These are phyloP conservation scores for Saraca asoca DNA, from an alignment of 331 rosid species.

Conservation along the genomic window DNA sequence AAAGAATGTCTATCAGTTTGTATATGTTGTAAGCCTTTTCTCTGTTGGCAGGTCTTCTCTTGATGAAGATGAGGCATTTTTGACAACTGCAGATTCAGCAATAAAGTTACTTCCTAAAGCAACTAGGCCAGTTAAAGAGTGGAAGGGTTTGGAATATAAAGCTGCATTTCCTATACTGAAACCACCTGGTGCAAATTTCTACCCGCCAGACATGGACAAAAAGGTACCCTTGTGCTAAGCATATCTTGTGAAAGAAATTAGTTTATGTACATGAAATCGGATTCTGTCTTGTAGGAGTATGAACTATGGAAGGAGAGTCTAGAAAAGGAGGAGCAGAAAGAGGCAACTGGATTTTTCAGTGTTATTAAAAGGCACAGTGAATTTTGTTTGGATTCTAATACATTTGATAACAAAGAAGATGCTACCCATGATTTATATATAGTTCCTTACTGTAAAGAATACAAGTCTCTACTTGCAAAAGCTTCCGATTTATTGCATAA, in stretches of 20 bases:
- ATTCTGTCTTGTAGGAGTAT: constrained; percentile 71
- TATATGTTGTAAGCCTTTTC: constrained; percentile 28
- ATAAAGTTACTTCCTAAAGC: constrained; percentile 65
- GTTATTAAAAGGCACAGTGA: constrained; percentile 78
- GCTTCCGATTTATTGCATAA: constrained; percentile 83
- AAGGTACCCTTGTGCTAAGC: constrained; percentile 49
- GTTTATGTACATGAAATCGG: constrained; percentile 24
- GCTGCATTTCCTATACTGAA: constrained; percentile 78
- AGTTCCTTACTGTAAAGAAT: constrained; percentile 82
- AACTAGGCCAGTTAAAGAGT: constrained; percentile 56
- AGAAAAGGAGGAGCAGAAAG: constrained; percentile 55
- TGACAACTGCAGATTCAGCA: constrained; percentile 91
- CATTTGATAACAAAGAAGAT: constrained; percentile 33
- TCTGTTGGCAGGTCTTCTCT: constrained; percentile 70
- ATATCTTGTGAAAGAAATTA: constrained; percentile 12
- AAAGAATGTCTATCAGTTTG: not conserved
- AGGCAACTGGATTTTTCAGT: constrained; percentile 72
- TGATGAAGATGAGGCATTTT: constrained; percentile 79
- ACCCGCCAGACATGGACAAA: constrained; percentile 96
- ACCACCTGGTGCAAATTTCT: constrained; percentile 93
- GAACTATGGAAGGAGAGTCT: constrained; percentile 75
- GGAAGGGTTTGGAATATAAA: constrained; percentile 91
- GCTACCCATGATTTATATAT: constrained; percentile 53
- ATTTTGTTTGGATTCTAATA: constrained; percentile 52
- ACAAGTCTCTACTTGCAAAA: constrained; percentile 57